Base-by-base conservation (phyloP, 1,139 yeast species). In the Hyphopichia burtonii region DNA sequence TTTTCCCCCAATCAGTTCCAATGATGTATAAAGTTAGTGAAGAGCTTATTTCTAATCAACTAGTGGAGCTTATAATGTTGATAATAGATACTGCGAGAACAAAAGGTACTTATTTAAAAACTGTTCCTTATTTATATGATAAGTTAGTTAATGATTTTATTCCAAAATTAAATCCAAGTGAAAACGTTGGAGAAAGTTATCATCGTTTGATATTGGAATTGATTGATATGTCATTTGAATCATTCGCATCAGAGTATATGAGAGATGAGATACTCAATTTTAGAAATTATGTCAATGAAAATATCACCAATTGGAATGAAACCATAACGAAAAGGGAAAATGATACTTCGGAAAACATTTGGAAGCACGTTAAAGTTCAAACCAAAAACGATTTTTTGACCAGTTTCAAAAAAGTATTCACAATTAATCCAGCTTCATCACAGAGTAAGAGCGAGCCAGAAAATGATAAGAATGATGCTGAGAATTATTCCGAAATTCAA, bases 321-420 rank as follows among this genome's bases (percentile, higher is more conserved):
- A 50, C 58, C 2, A 55, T 71, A 1, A 61, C 65, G 11, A 61
- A 63, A 44, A 53, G 73, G 44, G 78, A 72, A 47, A 66, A 64
- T 32, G 74, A 71, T 48, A 71, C 76, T 0, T 56, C 69, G 1
- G 66, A 67, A 45, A 67, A 53, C 41, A 71, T 73, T 34, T 56
- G 68, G 40, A 65, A 66, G 45, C 68, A 67, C 39, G 76, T 73
- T 12, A 65, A 63, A 47, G 59, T 64, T 7, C 77, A 71, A 49
- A 57, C 75, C 1, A 73, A 72, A 40, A 69, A 64, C 47, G 78
- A 73, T 48, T 71, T 73, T 45, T 64, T 82, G 42, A 66, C 82
- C 31, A 78, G 83, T 53, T 85, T 85, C 59, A 78, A 81, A 23
- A 83, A 81, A 51, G 83, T 84, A 56, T 68, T 78, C 44, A 68